Evolutionary conservation across 2,329 filamentous ascomycete genomes (phyloP), one percentile per base, ranked within the genome.

Genomic region (Myriosclerotinia scirpicola): DNA sequence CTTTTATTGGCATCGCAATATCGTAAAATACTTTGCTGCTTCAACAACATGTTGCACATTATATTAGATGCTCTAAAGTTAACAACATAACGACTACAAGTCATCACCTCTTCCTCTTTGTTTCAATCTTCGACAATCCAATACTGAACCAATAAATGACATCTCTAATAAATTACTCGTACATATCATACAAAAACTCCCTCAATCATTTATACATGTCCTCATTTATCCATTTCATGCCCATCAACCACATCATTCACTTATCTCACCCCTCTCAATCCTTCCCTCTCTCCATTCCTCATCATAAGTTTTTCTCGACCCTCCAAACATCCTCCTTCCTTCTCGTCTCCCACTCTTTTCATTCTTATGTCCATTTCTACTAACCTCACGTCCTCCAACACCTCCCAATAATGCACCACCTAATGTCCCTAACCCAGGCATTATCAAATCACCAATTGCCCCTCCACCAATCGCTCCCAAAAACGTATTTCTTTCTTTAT

Each of bases 341-440:
- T 46, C 64, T 30, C 26, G 34, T 52, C 67, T 64, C 17, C 42
- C 48, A 20, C 62, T 54, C 15, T 54, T 42, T 30, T 42, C 46
- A 38, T 52, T 48, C 56, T 38, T 36, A 48, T 42, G 12, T 46
- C 38, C 30, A n/a, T 62, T 60, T 64, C 68, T 44, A 55, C 65
- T 2, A 44, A 53, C 65, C 69, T 68, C 54, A 69, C 53, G 67
- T 12, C 71, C 71, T 11, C 69, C 68, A 14, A 68, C 54, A 0
- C 71, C 71, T 40, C 71, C 71, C 26, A 73, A 42, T 34, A 73
- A 26, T 56, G 70, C 69, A 30, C 71, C 71, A 3, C 71, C 71
- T 2, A 73, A 14, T 5, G 71, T 73, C 1, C 71, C 71, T 22
- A 72, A 48, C 2, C 71, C 70, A 50, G 71, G 71, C 26, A 71